Base-by-base conservation (phyloP, 2,329 filamentous ascomycete species). In the Sporothrix brasiliensis region DNA sequence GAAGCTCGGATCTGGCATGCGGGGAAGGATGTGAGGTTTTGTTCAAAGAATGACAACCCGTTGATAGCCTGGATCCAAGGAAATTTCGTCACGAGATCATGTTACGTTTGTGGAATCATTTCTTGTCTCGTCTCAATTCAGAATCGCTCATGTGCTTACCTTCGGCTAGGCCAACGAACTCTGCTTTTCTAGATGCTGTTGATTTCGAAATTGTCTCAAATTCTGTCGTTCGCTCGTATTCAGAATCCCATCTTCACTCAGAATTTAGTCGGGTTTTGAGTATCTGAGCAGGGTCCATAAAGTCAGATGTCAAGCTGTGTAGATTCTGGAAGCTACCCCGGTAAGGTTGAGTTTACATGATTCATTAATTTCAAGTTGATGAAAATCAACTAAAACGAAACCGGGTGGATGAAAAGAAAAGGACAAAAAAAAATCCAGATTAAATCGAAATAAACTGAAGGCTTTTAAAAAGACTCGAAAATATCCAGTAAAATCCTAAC, bases 1-100 rank as follows among this genome's bases (percentile, higher is more conserved):
- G 9, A 2, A 61, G 56, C n/a, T 61, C 56, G n/a, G n/a, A 61
- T 61, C 34, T 11, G 24, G n/a, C 44, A 61, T 44, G 56, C 56
- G 4, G 34, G n/a, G 30, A 10, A 11, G 30, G 52, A n/a, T 44
- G 41, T 61, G 39, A 39, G n/a, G 13, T 63, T 61, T 10, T 19
- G 24, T 56, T 27, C 6, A 19, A 16, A 24, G 27, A 58, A 4
- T 49, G 34, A 34, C 34, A 34, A 34, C 6, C 5, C 1, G 6
- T 7, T 5, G 4, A 9, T 5, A 34, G 34, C 34, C 10, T 10
- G 27, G 19, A 27, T 2, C 54, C 54, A 41, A 44, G 27, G 39
- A 47, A 39, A 6, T 21, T 19, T 63, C 7, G 41, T 47, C 58
- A 63, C 58, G 16, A 63, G 39, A 39, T 27, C 58, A 44, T 10